Conservation (phyloP, 106 monocot species). For the Dioscorea zingiberensis region DNA sequence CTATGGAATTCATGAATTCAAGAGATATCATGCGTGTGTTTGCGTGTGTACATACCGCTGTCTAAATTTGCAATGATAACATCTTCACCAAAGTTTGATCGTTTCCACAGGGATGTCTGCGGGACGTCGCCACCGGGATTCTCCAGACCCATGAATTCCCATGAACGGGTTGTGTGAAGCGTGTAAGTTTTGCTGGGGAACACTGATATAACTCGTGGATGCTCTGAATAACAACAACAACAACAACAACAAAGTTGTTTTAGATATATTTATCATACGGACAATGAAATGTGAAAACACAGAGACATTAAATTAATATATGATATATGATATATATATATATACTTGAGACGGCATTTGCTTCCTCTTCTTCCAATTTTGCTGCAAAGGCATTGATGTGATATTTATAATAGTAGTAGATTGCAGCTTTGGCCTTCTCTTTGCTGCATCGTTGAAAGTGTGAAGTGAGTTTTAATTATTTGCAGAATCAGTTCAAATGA, state of each 20-base stretch:
- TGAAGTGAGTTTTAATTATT: no score
- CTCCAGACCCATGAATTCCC: conserved; percentile 54
- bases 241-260: neutral
- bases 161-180: conserved; percentile 68
- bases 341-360: conserved; percentile 31
- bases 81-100: conserved; percentile 59
- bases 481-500: neutral
- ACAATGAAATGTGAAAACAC: no score
- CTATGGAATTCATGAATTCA: no score
- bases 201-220: conserved; percentile 43
- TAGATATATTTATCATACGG: no score
- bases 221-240: conserved; percentile 22
- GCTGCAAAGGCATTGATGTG: conserved; percentile 81
- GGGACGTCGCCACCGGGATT: conserved; percentile 22
- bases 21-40: no score
- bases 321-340: no score
- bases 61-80: conserved; percentile 65
- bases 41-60: conserved; percentile 39
- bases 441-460: conserved; percentile 25
- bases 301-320: neutral
- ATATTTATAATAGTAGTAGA: conserved; percentile 61
- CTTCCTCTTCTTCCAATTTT: conserved; percentile 48
- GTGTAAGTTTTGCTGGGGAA: conserved; percentile 33
- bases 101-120: conserved; percentile 38
- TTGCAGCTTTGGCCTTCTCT: conserved; percentile 47